Base-by-base conservation (phyloP, 225 moss, liverwort and hornwort species). In the Pleurozium schreberi region DNA sequence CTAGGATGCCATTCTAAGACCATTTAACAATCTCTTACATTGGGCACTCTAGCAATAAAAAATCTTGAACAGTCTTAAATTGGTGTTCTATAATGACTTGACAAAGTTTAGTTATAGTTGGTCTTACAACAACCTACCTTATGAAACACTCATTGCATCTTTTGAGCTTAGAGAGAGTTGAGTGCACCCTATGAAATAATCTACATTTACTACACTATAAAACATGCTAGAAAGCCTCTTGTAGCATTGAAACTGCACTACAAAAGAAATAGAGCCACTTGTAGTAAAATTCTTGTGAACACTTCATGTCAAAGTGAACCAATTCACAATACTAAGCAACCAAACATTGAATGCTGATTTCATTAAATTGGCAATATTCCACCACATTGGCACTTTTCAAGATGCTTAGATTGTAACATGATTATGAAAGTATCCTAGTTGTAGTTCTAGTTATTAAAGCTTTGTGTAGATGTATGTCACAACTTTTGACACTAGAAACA, bases 321-420 rank as follows among this genome's bases (percentile, higher is more conserved):
- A 66, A 27, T 52, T 66, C 27, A 38, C n/a, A 38, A 18, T 18
- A 38, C 8, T 50, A 5, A 12, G 18, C 27, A 50, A 18, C 38
- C 12, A 80, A 40, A 80, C 12, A 80, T 0, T 80, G 1, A 58
- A 18, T 1, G 0, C 57, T 40, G 40, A 58, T n/a, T 27, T 79
- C 0, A 4, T 57, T 25, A 22, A 79, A 79, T 26, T n/a, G 2
- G 7, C 18, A 57, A n/a, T 19, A 60, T 14, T 60, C 14, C 4
- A 43, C 60, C 31, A 43, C 30, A 60, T 80, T 28, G 13, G 8
- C 59, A 81, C 42, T 30, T 31, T 21, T 21, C 22, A 61, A 81
- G 61, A 30, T 0, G 1, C 1, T 0, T 6, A 52, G 0, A 14
- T 2, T 40, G 1, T 58, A 55, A 40, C 11, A n/a, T 58, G 7